These are phyloP conservation scores for Sporodiniella umbellata DNA, from an alignment of 371 early-diverging fungal species.

Conservation along the genomic window DNA sequence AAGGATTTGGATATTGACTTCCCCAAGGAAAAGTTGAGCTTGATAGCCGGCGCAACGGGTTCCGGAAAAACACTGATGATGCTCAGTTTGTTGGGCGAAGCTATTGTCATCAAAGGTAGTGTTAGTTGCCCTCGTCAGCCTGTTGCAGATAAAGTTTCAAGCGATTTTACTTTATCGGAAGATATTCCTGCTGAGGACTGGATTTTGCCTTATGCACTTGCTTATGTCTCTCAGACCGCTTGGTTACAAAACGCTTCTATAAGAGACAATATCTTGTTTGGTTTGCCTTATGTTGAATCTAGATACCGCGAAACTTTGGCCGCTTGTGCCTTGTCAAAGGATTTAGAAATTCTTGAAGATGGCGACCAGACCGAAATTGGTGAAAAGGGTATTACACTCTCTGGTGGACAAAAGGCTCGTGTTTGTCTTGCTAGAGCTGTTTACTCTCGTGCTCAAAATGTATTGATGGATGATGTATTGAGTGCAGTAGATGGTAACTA, in stretches of 20 bases:
- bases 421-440: conserved; percentile 84
- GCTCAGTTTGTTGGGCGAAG: conserved; percentile 57
- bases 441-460: conserved; percentile 68
- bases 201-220: conserved; percentile 17
- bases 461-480: conserved; percentile 84
- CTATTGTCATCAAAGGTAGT: conserved; percentile 4
- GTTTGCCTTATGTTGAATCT: conserved; percentile 37
- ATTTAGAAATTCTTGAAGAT: conserved; percentile 59
- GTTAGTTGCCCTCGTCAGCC: conserved; percentile 15
- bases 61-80: conserved; percentile 64
- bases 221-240: conserved; percentile 47
- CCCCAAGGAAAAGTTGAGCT: conserved; percentile 47
- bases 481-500: conserved; percentile 67
- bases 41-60: conserved; percentile 66
- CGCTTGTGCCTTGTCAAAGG: conserved; percentile 55
- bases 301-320: conserved; percentile 59
- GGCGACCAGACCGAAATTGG: conserved; percentile 94
- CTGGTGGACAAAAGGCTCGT: conserved; percentile 80
- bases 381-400: conserved; percentile 77
- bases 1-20: conserved; percentile 47
- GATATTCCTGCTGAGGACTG: conserved; percentile 10
- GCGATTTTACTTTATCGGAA: not conserved
- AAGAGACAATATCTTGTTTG: conserved; percentile 59
- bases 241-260: conserved; percentile 88
- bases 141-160: conserved; percentile 2